Conservation (phyloP, 306 rosid genomes). For the Leucaena leucocephala region DNA sequence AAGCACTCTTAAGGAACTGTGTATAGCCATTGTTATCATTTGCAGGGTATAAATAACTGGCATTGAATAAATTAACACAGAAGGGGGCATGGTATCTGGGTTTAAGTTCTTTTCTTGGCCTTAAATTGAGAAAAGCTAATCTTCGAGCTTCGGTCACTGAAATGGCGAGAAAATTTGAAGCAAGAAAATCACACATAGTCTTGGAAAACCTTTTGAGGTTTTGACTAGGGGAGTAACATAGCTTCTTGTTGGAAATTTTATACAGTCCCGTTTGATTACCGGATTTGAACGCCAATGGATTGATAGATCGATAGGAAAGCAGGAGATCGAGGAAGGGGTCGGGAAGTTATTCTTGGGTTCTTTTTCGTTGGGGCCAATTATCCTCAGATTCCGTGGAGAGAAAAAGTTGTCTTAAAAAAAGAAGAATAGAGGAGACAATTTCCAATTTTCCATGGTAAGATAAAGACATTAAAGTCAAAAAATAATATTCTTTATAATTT, state of each 20-base stretch:
- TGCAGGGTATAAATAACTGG: constrained; percentile 9
- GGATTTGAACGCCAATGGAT: background rate
- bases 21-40: constrained; percentile 23
- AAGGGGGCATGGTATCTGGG: background rate
- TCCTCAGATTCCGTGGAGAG: background rate
- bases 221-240: background rate
- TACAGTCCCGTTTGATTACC: background rate
- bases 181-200: constrained; percentile 3
- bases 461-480: no score
- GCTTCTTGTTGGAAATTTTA: background rate
- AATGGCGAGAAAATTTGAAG: background rate
- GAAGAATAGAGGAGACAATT: no score
- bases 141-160: background rate
- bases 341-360: background rate
- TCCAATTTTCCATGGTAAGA: no score
- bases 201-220: background rate
- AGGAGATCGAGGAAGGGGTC: background rate
- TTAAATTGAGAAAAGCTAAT: background rate
- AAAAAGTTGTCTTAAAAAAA: no score
- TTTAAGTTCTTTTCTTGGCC: background rate
- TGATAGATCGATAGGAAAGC: background rate
- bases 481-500: no score
- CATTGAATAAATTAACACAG: background rate
- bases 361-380: background rate
- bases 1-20: background rate